These are phyloP conservation scores for Venturia asperata DNA, from an alignment of 2,329 filamentous ascomycete genomes.

Conservation along the genomic window DNA sequence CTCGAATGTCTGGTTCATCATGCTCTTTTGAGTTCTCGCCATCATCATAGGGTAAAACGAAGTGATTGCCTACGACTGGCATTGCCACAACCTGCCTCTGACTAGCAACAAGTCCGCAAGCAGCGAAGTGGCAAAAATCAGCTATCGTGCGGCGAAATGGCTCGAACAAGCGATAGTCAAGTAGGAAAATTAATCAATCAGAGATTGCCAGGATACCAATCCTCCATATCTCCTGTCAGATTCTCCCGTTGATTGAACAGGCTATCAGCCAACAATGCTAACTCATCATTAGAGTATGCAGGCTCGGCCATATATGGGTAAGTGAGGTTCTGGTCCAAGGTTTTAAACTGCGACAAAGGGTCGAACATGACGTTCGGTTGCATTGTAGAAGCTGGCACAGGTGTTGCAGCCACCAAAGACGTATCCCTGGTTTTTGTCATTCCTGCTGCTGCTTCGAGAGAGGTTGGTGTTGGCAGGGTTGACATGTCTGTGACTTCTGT, in stretches of 20 bases:
- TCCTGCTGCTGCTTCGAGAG: slow-evolving; percentile 7
- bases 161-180: not conserved
- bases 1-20: too few species aligned
- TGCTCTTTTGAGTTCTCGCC: too few species aligned
- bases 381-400: slow-evolving; percentile 15
- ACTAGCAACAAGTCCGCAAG: too few species aligned
- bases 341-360: slow-evolving; percentile 23
- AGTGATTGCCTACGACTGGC: too few species aligned
- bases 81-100: too few species aligned
- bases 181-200: not conserved
- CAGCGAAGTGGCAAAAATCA: too few species aligned
- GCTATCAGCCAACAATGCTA: slow-evolving; percentile 42
- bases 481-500: not conserved
- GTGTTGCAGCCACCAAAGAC: slow-evolving; percentile 22
- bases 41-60: too few species aligned
- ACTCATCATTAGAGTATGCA: slow-evolving; percentile 34
- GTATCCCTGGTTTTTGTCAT: not conserved
- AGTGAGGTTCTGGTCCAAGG: slow-evolving; percentile 20
- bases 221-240: slow-evolving; percentile 34
- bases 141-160: not conserved
- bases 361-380: not conserved
- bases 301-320: slow-evolving; percentile 22
- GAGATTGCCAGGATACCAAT: slow-evolving; percentile 25
- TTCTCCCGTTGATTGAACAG: slow-evolving; percentile 43
- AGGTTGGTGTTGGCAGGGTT: not conserved